Evolutionary conservation across 2,329 filamentous ascomycete species (phyloP).

Genomic region (Talaromyces sp.): DNA sequence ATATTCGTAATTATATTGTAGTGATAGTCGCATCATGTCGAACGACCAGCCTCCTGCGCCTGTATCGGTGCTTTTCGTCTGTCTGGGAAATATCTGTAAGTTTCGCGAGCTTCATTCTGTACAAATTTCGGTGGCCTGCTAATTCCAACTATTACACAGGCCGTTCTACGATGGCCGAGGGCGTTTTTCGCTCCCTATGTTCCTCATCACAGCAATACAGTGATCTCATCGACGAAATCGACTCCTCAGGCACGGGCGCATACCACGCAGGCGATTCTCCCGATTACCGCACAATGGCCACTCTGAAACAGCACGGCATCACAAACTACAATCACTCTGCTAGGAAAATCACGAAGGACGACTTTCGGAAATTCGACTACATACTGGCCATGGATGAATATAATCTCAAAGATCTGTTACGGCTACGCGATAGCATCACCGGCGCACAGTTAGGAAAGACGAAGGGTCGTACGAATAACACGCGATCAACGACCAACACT

Average conservation of each 20-base stretch:
- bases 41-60: constrained; percentile 15
- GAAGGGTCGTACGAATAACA: constrained; percentile 21
- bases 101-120: background rate
- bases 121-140: background rate
- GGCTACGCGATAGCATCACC: constrained; percentile 52
- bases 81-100: constrained; percentile 89
- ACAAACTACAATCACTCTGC: constrained; percentile 72
- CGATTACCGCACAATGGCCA: constrained; percentile 79
- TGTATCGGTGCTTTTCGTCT: constrained; percentile 85
- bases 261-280: constrained; percentile 78
- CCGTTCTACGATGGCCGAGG: constrained; percentile 91
- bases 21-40: background rate
- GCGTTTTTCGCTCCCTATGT: constrained; percentile 67
- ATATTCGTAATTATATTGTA: background rate
- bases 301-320: constrained; percentile 70
- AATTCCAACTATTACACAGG: constrained; percentile 34
- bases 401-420: constrained; percentile 69
- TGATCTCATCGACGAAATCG: constrained; percentile 64
- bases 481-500: background rate
- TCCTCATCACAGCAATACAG: constrained; percentile 56
- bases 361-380: constrained; percentile 87
- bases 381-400: constrained; percentile 89
- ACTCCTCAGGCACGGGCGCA: constrained; percentile 85
- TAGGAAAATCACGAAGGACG: constrained; percentile 65
- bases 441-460: background rate